A percentile compares a stretch with the other conserved stretches of the same genome.
phyloP scores from a whole-genome alignment of 768 basidiomycete genomes.

The Boletus pseudo-olivaceus region DNA sequence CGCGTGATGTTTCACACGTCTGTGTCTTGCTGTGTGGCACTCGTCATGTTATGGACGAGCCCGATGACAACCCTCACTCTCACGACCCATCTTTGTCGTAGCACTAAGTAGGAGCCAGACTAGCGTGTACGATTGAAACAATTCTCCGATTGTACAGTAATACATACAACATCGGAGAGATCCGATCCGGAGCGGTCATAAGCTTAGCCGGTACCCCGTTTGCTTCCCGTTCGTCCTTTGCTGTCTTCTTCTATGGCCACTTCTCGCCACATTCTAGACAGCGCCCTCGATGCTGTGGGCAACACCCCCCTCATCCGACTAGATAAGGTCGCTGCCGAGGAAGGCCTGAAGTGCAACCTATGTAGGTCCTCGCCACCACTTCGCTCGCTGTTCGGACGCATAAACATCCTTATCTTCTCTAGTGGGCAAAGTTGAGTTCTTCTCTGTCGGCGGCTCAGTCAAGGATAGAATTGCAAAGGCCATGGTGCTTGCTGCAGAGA shows the following conservation, averaged over 20 bases:
- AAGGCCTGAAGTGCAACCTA: slow-evolving; percentile 86
- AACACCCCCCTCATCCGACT: slow-evolving; percentile 88
- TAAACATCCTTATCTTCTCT: not conserved
- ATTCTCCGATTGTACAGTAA: not conserved
- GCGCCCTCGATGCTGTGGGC: slow-evolving; percentile 82
- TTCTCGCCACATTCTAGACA: slow-evolving; percentile 57
- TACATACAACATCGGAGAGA: not conserved
- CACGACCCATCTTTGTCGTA: not conserved
- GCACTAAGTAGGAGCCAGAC: not conserved
- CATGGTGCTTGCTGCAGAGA: slow-evolving; percentile 95
- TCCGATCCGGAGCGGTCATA: slow-evolving; percentile 10
- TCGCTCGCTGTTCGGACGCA: not conserved
- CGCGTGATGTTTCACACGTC: not conserved
- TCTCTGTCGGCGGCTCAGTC: slow-evolving; percentile 88
- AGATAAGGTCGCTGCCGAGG: slow-evolving; percentile 66
- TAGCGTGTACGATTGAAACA: not conserved
- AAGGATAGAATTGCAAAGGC: slow-evolving; percentile 96
- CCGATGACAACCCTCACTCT: not conserved
- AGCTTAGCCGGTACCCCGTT: not conserved
- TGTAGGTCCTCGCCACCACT: slow-evolving; percentile 46
- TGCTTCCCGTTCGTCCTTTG: slow-evolving; percentile 18
- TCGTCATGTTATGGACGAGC: not conserved
- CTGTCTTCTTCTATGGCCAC: slow-evolving; percentile 23
- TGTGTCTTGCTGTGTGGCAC: not conserved
- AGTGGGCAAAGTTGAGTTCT: slow-evolving; percentile 91